These are phyloP conservation scores for Pontederia paniculata DNA, from an alignment of 176 grass and related monocot genomes.

Conservation along the genomic window DNA sequence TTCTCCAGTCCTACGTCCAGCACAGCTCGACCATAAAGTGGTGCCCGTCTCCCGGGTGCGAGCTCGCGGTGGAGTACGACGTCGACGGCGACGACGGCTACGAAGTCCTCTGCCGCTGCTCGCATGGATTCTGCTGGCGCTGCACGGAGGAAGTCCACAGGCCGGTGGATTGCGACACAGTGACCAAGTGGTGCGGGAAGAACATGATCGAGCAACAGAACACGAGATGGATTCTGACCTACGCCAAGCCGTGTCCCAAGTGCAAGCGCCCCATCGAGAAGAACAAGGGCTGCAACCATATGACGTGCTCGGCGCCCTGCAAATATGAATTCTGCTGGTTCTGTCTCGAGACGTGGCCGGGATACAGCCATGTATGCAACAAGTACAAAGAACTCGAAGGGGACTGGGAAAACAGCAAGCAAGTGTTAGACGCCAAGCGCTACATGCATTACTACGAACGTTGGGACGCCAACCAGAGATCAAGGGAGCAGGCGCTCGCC, in stretches of 20 bases:
- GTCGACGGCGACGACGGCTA: not conserved
- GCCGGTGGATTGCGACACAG: conserved; percentile 27
- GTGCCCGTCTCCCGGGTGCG: conserved; percentile 33
- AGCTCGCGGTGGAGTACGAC: conserved; percentile 11
- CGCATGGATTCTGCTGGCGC: conserved; percentile 22
- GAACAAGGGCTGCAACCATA: conserved; percentile 13
- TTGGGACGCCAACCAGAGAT: too few species aligned
- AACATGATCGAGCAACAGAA: not conserved
- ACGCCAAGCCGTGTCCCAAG: conserved; percentile 40
- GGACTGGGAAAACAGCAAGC: too few species aligned
- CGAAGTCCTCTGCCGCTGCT: conserved; percentile 28
- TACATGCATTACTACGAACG: too few species aligned
- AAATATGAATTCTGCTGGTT: too few species aligned
- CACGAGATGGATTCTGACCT: conserved; percentile 18
- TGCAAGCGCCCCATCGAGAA: conserved; percentile 46
- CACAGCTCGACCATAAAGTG: conserved; percentile 22
- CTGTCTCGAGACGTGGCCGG: too few species aligned
- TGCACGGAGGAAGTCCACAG: conserved; percentile 50
- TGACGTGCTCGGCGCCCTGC: too few species aligned
- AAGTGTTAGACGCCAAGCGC: too few species aligned
- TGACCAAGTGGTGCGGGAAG: conserved; percentile 16
- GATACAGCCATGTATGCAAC: too few species aligned
- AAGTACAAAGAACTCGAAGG: too few species aligned
- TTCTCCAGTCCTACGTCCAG: conserved; percentile 35
- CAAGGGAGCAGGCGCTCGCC: too few species aligned